Base-by-base conservation (phyloP, 371 early-diverging fungal species). In the Lichtheimia ornata region DNA sequence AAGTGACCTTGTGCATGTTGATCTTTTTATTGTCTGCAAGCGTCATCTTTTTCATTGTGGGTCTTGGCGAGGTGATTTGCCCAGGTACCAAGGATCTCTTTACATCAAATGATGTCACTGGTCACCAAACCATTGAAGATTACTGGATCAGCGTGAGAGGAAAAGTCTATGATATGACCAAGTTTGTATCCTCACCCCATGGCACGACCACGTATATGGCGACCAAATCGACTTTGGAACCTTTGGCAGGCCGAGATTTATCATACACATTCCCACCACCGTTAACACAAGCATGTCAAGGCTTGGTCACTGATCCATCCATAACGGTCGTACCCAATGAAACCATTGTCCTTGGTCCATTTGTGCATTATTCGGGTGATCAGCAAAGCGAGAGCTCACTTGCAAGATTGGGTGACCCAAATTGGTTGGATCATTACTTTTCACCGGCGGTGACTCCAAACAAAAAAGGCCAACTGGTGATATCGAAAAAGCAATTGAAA, bases 1-100 rank as follows among this genome's bases (percentile, higher is more conserved):
- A 95, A 61, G 83, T 94, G 1, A 91, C 94, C 0, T 69, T 95
- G 12, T 92, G 92, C 72, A 69, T 88, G 24, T 68, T 92, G 58
- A 91, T 93, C 50, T 73, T 86, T 65, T 62, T 76, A 20, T 70
- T 81, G 44, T 87, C 83, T 0, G 79, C 71, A 0, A 54, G 69
- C 15, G 74, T 82, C 42, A 77, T 86, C 14, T 87, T 87, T 52
- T 73, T 85, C 43, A 87, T 84, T 55, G 79, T 84, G 20, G 87
- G 84, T 1, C 67, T 89, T 6, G 78, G 81, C 1, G 65, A 70
- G 22, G 50, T 86, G 17, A 69, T 87, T 41, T 89, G 90, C 56
- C 84, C 84, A 12, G 82, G 77, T 1, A 77, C 83, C 1, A 79
- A 82, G 17, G 56, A 70, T 1, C 52, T 84, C 1, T 83, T 74